A percentile compares a stretch with the other conserved stretches of the same genome.
phyloP scores from a whole-genome alignment of 805 yeast species.

The Yarrowia sp. region DNA sequence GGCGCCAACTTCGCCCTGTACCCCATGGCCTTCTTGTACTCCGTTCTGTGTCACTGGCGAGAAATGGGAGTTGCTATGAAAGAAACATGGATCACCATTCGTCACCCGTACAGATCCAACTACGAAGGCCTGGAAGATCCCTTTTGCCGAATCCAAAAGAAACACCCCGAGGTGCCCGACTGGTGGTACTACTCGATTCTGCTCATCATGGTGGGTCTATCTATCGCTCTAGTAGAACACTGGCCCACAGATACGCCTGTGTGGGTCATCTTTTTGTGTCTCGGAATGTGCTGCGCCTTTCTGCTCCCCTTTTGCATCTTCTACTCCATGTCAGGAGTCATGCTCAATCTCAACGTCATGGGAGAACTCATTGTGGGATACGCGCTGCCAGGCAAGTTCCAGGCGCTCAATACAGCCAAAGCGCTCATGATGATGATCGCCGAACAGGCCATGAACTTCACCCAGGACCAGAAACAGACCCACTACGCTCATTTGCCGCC shows the following conservation, averaged over 20 bases:
- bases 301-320: not conserved
- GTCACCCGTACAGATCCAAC: not conserved
- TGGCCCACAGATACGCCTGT: constrained; percentile 1
- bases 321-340: not conserved
- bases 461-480: constrained; percentile 64
- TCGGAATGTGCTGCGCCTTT: not conserved
- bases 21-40: constrained; percentile 3
- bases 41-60: not conserved
- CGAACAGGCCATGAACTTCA: constrained; percentile 60
- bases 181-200: not conserved
- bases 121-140: not conserved
- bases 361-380: not conserved
- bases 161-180: not conserved
- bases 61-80: not conserved
- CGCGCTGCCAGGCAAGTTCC: not conserved
- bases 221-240: not conserved
- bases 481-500: constrained; percentile 68
- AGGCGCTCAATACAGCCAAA: constrained; percentile 34
- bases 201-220: not conserved
- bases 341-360: not conserved
- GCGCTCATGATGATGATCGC: constrained; percentile 42
- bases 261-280: not conserved
- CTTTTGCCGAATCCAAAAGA: not conserved
- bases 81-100: not conserved
- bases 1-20: constrained; percentile 44